phyloP scores from a whole-genome alignment of 352 stramenopile genomes.

The Aphanomyces invadans region DNA sequence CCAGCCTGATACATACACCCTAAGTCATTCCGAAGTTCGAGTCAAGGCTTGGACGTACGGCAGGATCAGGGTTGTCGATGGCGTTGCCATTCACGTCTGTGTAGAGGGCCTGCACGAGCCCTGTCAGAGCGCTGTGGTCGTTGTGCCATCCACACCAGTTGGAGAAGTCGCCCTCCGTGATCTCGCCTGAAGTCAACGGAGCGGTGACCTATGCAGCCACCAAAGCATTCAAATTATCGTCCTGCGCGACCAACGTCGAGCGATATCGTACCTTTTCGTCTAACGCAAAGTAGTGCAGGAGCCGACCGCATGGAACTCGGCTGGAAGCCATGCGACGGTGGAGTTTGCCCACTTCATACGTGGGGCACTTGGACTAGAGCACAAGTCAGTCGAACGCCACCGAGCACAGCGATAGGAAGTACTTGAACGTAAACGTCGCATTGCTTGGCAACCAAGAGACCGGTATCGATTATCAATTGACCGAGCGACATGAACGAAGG shows the following conservation, averaged over 20 bases:
- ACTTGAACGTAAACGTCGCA: conserved; percentile 87
- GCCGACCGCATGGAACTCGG: conserved; percentile 87
- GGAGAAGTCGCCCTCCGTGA: conserved; percentile 73
- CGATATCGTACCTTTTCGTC: conserved; percentile 21
- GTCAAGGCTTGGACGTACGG: not conserved
- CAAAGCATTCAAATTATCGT: too few species aligned
- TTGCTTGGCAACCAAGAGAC: conserved; percentile 83
- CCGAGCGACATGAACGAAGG: conserved; percentile 87
- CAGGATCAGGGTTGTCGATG: conserved; percentile 65
- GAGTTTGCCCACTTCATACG: conserved; percentile 80
- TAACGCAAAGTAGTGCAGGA: conserved; percentile 95
- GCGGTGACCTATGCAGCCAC: not conserved
- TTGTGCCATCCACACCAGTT: conserved; percentile 98
- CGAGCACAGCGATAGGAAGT: not conserved
- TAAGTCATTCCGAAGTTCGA: not conserved
- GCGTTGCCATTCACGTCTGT: conserved; percentile 60
- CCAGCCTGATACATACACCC: conserved; percentile 38
- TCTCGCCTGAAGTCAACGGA: conserved; percentile 26
- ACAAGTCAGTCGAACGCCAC: not conserved
- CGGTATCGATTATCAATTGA: conserved; percentile 88
- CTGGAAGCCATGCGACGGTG: conserved; percentile 81
- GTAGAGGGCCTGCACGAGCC: conserved; percentile 89
- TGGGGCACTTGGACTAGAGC: conserved; percentile 38
- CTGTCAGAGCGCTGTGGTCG: conserved; percentile 93
- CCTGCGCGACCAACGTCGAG: too few species aligned